These are phyloP conservation scores for Epichloe coenophiala DNA, from an alignment of 2,329 filamentous ascomycete species.

Conservation along the genomic window DNA sequence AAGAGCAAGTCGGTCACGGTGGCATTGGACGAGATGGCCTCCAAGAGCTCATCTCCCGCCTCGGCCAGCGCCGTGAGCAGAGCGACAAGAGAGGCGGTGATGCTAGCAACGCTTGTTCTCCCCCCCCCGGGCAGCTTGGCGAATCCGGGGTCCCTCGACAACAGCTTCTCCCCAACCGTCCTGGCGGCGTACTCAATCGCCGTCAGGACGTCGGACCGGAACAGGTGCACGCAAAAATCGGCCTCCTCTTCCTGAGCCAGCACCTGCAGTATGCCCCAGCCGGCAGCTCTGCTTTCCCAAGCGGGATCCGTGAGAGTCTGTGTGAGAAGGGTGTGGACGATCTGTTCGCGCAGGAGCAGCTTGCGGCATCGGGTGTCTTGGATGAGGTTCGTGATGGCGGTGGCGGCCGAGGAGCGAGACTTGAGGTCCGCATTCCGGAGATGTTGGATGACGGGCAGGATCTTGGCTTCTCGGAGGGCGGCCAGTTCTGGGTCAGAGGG, in stretches of 20 bases:
- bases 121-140: constrained; percentile 39
- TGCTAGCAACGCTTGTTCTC: constrained; percentile 38
- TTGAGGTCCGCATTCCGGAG: constrained; percentile 45
- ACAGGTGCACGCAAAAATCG: constrained; percentile 54
- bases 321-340: constrained; percentile 48
- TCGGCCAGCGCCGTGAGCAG: constrained; percentile 42
- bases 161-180: constrained; percentile 31
- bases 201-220: constrained; percentile 45
- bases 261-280: constrained; percentile 53
- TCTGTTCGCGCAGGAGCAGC: constrained; percentile 50
- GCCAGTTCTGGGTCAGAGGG: constrained; percentile 50
- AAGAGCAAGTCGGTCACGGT: constrained; percentile 41
- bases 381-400: constrained; percentile 47
- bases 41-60: constrained; percentile 46
- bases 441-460: constrained; percentile 48
- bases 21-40: constrained; percentile 35
- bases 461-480: constrained; percentile 47
- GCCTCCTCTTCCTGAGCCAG: constrained; percentile 50
- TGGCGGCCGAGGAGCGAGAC: constrained; percentile 44
- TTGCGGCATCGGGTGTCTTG: constrained; percentile 49
- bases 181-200: constrained; percentile 43
- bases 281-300: constrained; percentile 49
- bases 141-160: constrained; percentile 27
- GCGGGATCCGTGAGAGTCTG: constrained; percentile 51
- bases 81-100: constrained; percentile 38